Evolutionary conservation across 257 asterid species (phyloP), one percentile per base, ranked within the genome.

Genomic region (Primulina tabacum): DNA sequence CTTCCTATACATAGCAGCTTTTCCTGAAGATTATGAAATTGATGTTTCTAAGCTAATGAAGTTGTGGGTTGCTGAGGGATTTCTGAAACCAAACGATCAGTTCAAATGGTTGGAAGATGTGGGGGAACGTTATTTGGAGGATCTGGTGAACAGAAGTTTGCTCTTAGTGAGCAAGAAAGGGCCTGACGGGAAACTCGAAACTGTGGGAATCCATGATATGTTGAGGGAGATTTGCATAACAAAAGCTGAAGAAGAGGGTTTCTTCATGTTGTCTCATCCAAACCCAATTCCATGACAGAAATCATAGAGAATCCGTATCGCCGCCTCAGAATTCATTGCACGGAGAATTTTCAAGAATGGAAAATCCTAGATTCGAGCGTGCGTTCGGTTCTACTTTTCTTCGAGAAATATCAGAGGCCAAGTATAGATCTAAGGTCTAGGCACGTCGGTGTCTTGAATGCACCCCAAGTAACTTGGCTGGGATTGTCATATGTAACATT

Each of bases 371-470:
- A 50, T 16, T 16, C 56, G 5, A 50, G 56, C 2, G 21, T 5
- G 2, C 20, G 56, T 16, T 16, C 56, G 24, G 24, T 21, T 21
- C 24, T 21, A 6, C 3, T 38, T 50, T 50, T 50, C 56, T 16
- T 8, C 0, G 2, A 16, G 56, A 50, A 0, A 12, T 0, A 4
- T 3, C 0, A 12, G 16, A 10, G 0, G 0, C 0, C 56, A 16
- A 16, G 1, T 0, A 0, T 50, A 5, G 5, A 2, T 50, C 20
- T 4, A 16, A 50, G n/a, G 1, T 50, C 6, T 16, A 16, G 20
- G 20, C 7, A 8, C 20, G 20, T 50, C 56, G 16, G 7, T 50
- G 1, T 16, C 20, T 16, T 50, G 20, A 6, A 50, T 14, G 7
- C 56, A 50, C 8, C 56, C 8, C 1, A 1, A 4, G 21, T 50